phyloP scores from a whole-genome alignment of 208 protist species.

The Trypanosoma brucei region DNA sequence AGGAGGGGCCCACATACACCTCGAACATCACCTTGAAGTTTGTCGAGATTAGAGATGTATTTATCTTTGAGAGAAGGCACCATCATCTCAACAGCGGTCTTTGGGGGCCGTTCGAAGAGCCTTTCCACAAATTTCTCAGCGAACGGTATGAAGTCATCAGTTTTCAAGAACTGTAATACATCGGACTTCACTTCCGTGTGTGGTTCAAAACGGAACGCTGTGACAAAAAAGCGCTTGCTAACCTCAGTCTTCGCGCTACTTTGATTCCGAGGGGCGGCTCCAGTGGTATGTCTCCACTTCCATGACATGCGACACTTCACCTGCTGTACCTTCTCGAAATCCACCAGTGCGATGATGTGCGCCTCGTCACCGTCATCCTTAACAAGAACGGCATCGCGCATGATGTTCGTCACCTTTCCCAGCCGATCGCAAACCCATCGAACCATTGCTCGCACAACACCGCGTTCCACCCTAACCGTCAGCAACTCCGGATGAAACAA shows the following conservation, averaged over 20 bases:
- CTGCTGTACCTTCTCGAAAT: constrained; percentile 60
- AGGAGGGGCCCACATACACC: constrained; percentile 32
- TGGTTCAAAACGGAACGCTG: constrained; percentile 57
- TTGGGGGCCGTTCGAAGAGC: constrained; percentile 47
- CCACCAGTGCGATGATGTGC: constrained; percentile 71
- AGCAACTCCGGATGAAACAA: constrained; percentile 74
- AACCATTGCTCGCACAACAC: constrained; percentile 72
- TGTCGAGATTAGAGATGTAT: constrained; percentile 27
- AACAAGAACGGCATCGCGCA: constrained; percentile 42
- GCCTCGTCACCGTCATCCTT: constrained; percentile 41
- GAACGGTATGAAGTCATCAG: constrained; percentile 71
- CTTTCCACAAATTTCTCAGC: constrained; percentile 61
- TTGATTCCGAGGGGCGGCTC: not conserved
- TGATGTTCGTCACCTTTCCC: constrained; percentile 47
- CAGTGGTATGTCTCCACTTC: constrained; percentile 21
- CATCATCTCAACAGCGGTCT: constrained; percentile 62
- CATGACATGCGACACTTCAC: constrained; percentile 74
- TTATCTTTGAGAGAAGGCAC: constrained; percentile 39
- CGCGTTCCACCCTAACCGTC: constrained; percentile 43
- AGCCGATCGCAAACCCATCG: constrained; percentile 57
- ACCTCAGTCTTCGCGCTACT: not conserved
- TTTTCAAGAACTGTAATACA: constrained; percentile 52
- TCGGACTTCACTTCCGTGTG: constrained; percentile 35
- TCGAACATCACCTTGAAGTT: constrained; percentile 46
- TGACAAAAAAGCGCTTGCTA: constrained; percentile 57